phyloP scores from a whole-genome alignment of 441 rosid genomes.

The Flueggea neowawraea region DNA sequence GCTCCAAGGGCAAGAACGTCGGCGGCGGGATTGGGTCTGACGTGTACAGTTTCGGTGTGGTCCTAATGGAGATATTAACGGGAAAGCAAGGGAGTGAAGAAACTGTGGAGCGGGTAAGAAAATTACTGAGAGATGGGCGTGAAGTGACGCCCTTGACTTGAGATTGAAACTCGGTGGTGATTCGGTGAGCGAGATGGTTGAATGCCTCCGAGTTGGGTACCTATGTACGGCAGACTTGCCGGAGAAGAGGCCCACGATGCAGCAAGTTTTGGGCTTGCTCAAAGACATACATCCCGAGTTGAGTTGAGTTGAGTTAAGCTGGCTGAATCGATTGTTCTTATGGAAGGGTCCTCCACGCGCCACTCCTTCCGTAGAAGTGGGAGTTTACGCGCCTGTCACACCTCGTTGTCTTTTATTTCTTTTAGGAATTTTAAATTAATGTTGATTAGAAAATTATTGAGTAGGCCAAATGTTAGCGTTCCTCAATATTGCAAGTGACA shows the following conservation, averaged over 20 bases:
- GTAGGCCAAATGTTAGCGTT: too few species aligned
- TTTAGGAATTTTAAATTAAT: too few species aligned
- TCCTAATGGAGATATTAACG: conserved; percentile 67
- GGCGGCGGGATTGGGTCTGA: conserved; percentile 30
- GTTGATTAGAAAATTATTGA: too few species aligned
- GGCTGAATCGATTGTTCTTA: background rate
- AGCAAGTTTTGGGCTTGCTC: conserved; percentile 85
- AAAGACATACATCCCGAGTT: conserved; percentile 56
- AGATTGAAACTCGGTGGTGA: conserved; percentile 47
- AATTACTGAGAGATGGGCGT: conserved; percentile 58
- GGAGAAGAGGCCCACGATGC: conserved; percentile 83
- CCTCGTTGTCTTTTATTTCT: too few species aligned
- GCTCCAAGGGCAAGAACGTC: background rate
- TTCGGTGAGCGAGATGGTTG: conserved; percentile 62
- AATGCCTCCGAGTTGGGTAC: conserved; percentile 75
- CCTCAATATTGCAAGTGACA: too few species aligned
- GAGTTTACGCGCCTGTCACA: background rate
- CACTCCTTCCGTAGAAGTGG: too few species aligned
- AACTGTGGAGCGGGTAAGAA: conserved; percentile 48
- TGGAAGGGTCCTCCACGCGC: too few species aligned
- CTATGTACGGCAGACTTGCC: conserved; percentile 84
- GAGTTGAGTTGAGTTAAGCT: background rate
- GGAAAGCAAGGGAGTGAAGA: conserved; percentile 58
- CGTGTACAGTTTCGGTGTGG: conserved; percentile 66
- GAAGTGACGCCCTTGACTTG: conserved; percentile 56